A percentile compares a stretch with the other conserved stretches of the same genome.
These are phyloP conservation scores for Histomonas meleagridis DNA, from an alignment of 208 protist genomes.

Conservation along the genomic window DNA sequence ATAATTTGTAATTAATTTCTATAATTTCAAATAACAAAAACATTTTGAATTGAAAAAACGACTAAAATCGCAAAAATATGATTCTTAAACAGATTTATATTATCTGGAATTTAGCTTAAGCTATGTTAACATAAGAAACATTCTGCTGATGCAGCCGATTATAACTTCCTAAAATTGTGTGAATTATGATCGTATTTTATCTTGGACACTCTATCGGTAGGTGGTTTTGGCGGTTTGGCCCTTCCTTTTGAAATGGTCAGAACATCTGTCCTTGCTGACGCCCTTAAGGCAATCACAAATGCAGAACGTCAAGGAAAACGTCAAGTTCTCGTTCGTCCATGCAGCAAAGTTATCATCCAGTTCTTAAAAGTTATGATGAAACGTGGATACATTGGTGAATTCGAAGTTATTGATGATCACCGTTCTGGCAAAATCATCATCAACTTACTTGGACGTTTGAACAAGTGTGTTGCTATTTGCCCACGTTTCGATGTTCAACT, in stretches of 20 bases:
- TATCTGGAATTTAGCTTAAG: too few species aligned
- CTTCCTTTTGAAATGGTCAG: conserved; percentile 77
- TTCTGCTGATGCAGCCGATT: too few species aligned
- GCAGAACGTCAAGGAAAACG: conserved; percentile 96
- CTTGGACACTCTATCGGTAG: too few species aligned
- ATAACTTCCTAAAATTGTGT: too few species aligned
- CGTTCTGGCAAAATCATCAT: conserved; percentile 98
- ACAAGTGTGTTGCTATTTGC: conserved; percentile 98
- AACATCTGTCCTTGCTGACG: conserved; percentile 93
- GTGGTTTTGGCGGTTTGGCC: background rate
- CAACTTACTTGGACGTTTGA: conserved; percentile 97
- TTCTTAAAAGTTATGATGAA: conserved; percentile 99
- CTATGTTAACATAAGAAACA: too few species aligned
- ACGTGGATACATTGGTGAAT: conserved; percentile 99
- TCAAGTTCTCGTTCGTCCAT: conserved; percentile 95
- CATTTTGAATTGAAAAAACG: too few species aligned
- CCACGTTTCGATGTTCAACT: conserved; percentile 58
- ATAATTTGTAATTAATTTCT: too few species aligned
- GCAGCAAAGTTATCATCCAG: conserved; percentile 97
- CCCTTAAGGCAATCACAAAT: conserved; percentile 90
- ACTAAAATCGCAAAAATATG: too few species aligned
- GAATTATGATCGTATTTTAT: too few species aligned
- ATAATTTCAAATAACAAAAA: too few species aligned
- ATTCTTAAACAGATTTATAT: too few species aligned
- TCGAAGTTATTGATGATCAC: conserved; percentile 99